Percentiles rank a stretch among this genome's conserved stretches.
These are phyloP conservation scores for Apostasia shenzhenica DNA, from an alignment of 106 monocot species.

Conservation along the genomic window DNA sequence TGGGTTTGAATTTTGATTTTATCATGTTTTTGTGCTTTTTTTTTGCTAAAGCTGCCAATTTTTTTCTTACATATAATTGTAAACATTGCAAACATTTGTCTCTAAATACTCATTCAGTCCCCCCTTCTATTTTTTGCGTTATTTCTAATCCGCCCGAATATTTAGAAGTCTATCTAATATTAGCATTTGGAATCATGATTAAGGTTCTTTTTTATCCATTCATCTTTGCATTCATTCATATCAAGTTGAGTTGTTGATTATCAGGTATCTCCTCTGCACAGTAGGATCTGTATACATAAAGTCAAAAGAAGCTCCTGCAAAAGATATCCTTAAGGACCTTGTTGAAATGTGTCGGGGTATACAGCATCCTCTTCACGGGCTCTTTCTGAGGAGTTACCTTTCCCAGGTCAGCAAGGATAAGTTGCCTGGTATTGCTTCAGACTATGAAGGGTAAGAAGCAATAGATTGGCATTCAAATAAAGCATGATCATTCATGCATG, in stretches of 20 bases:
- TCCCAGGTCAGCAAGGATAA: conserved; percentile 90
- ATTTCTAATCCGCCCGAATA: too few relatives aligned
- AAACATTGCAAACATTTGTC: too few relatives aligned
- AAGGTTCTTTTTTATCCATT: neutral
- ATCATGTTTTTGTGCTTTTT: too few relatives aligned
- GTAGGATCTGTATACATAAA: conserved; percentile 95
- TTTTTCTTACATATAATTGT: too few relatives aligned
- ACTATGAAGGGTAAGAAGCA: conserved; percentile 85
- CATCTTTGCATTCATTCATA: neutral
- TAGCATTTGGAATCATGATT: too few relatives aligned
- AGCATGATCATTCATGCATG: too few relatives aligned
- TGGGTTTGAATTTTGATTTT: too few relatives aligned
- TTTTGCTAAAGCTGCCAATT: too few relatives aligned
- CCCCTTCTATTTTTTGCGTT: too few relatives aligned
- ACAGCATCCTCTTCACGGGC: conserved; percentile 90
- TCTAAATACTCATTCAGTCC: too few relatives aligned
- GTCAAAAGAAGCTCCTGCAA: conserved; percentile 94
- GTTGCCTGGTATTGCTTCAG: conserved; percentile 88
- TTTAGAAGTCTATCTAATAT: too few relatives aligned
- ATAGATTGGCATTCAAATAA: neutral
- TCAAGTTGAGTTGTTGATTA: neutral
- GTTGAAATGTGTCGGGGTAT: conserved; percentile 97
- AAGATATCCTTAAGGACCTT: conserved; percentile 94
- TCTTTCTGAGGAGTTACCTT: conserved; percentile 94
- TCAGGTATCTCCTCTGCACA: conserved; percentile 93